Conservation (phyloP, 139 green algal species). For the Zygnema circumcarinatum region DNA sequence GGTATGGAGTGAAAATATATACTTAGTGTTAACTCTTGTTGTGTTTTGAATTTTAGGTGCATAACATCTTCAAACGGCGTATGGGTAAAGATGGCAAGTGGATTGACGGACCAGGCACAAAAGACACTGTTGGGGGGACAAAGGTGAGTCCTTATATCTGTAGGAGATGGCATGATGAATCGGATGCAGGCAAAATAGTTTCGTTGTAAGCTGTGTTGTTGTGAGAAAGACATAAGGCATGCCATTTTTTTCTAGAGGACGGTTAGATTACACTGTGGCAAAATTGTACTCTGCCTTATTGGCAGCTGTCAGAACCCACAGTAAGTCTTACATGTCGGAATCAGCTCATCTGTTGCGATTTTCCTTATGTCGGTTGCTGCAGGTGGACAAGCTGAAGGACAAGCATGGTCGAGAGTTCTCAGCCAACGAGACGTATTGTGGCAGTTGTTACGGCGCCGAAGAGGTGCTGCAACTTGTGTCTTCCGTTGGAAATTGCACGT, state of each 20-base stretch:
- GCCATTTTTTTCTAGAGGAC: no score
- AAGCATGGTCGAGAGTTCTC: constrained; percentile 47
- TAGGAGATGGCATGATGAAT: no score
- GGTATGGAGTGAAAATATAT: no score
- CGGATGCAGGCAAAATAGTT: no score
- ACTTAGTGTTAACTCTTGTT: no score
- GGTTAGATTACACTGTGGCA: no score
- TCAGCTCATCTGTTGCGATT: constrained; percentile 20
- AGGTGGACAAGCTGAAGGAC: constrained; percentile 50
- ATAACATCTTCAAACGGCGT: constrained; percentile 67
- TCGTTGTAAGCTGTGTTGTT: no score
- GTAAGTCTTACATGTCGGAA: no score
- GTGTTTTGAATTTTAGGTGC: constrained; percentile 38
- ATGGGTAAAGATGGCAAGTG: constrained; percentile 62
- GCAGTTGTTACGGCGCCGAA: constrained; percentile 93
- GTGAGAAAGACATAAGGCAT: no score
- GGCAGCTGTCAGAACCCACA: no score
- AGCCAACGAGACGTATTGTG: constrained; percentile 70
- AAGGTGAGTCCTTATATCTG: constrained; percentile 41
- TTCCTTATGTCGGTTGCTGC: constrained; percentile 18
- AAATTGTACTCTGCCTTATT: no score
- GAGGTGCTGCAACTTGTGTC: constrained; percentile 60
- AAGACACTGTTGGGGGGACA: constrained; percentile 68
- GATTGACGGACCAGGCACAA: constrained; percentile 63
- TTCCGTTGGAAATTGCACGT: no score